A percentile compares a stretch with the other conserved stretches of the same genome.
Evolutionary conservation across 805 yeast species (phyloP).

Genomic region (Wickerhamomyces bisporus): DNA sequence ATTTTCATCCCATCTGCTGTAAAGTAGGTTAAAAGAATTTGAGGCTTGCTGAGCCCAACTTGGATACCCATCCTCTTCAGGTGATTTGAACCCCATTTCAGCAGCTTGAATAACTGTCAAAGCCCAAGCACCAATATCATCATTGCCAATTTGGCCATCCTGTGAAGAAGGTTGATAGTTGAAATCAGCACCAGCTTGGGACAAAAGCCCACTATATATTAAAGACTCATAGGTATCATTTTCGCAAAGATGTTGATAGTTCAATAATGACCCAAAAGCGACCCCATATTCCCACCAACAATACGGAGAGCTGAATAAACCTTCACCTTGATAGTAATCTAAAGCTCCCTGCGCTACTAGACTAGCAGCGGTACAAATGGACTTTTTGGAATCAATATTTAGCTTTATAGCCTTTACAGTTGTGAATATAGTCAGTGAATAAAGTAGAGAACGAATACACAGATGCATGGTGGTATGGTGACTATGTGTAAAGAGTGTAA

Average conservation of each 20-base stretch:
- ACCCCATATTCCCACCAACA: conserved; percentile 90
- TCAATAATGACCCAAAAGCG: conserved; percentile 62
- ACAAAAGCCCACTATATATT: conserved; percentile 47
- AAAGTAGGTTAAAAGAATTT: conserved; percentile 53
- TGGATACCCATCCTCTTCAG: conserved; percentile 31
- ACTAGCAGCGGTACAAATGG: conserved; percentile 42
- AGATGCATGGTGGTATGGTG: no score
- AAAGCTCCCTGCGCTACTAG: conserved; percentile 56
- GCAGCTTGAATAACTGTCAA: conserved; percentile 58
- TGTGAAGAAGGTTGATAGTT: conserved; percentile 57
- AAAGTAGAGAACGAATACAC: no score
- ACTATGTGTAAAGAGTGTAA: no score
- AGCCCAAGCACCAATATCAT: conserved; percentile 72
- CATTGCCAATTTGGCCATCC: conserved; percentile 58
- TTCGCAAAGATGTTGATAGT: conserved; percentile 65
- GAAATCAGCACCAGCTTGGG: conserved; percentile 38
- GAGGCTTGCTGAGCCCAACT: conserved; percentile 54
- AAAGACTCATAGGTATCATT: conserved; percentile 57
- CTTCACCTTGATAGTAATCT: conserved; percentile 65
- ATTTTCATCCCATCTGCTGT: conserved; percentile 50
- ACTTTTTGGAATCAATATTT: conserved; percentile 3
- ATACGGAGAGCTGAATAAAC: conserved; percentile 63
- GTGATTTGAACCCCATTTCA: conserved; percentile 50
- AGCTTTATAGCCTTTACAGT: neutral
- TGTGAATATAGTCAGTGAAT: neutral